A percentile compares a stretch with the other conserved stretches of the same genome.
Evolutionary conservation across 2,329 filamentous ascomycete species (phyloP).

Genomic region (Cladophialophora chaetospira): DNA sequence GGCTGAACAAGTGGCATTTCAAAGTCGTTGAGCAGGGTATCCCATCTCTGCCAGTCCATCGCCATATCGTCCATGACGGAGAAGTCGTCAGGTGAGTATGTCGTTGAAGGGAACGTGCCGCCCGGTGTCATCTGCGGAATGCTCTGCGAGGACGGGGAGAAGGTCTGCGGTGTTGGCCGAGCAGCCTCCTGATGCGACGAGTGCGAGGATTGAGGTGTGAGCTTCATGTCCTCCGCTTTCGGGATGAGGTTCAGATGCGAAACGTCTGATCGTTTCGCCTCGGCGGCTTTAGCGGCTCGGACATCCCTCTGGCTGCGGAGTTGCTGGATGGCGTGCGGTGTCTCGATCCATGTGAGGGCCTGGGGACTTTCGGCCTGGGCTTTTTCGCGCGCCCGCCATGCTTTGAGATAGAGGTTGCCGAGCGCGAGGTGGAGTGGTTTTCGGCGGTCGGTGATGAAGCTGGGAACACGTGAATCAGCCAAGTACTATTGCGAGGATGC

Average conservation of each 20-base stretch:
- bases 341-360: slow-evolving; percentile 27
- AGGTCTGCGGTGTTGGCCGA: too few species aligned
- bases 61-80: slow-evolving; percentile 8
- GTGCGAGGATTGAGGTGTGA: neutral
- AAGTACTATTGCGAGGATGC: too few species aligned
- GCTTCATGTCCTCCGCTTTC: slow-evolving; percentile 1
- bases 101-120: neutral
- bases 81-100: slow-evolving; percentile 8
- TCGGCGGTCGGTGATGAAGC: slow-evolving; percentile 36
- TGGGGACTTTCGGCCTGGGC: slow-evolving; percentile 26
- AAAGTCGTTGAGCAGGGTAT: slow-evolving; percentile 21
- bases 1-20: slow-evolving; percentile 9
- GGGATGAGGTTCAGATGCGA: neutral
- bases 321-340: slow-evolving; percentile 24
- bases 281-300: neutral
- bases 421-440: slow-evolving; percentile 46
- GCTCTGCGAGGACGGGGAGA: too few species aligned
- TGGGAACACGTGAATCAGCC: neutral
- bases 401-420: slow-evolving; percentile 46
- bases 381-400: slow-evolving; percentile 44
- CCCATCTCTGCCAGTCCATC: slow-evolving; percentile 31
- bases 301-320: slow-evolving; percentile 19
- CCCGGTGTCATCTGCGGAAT: neutral
- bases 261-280: neutral
- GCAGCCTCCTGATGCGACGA: neutral